Conservation (phyloP, 2,329 filamentous ascomycete genomes). For the Diaporthe amygdali region DNA sequence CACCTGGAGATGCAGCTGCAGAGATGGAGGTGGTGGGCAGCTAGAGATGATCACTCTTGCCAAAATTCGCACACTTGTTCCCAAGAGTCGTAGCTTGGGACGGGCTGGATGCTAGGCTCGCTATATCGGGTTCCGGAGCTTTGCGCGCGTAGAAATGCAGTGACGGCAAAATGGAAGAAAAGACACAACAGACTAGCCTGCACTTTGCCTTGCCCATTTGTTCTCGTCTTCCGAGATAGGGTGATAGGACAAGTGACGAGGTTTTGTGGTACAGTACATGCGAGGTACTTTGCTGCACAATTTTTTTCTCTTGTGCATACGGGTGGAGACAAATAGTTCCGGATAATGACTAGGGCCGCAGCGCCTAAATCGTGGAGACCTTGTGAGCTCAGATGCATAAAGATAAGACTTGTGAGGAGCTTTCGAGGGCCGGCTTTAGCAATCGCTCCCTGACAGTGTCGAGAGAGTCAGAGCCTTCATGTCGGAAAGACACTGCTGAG, state of each 20-base stretch:
- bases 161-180: conserved; percentile 10
- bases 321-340: conserved; percentile 18
- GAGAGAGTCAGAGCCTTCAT: not conserved
- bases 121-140: not conserved
- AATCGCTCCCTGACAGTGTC: not conserved
- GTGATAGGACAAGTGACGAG: not conserved
- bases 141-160: conserved; percentile 2
- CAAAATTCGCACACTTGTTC: not conserved
- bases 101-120: not conserved
- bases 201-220: conserved; percentile 11
- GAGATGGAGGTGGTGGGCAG: conserved; percentile 17
- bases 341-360: conserved; percentile 14
- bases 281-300: conserved; percentile 15
- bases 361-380: conserved; percentile 8
- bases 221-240: not conserved
- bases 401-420: conserved; percentile 5
- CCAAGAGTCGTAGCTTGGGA: not conserved
- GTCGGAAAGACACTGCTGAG: not conserved
- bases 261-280: conserved; percentile 16
- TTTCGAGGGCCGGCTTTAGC: not conserved
- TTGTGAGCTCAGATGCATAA: not conserved
- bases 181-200: not conserved
- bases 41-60: conserved; percentile 5
- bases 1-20: conserved; percentile 14
- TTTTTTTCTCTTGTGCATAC: conserved; percentile 20